Evolutionary conservation across 2,329 filamentous ascomycete species (phyloP).

Genomic region (Ceratocystis diversiconidia): DNA sequence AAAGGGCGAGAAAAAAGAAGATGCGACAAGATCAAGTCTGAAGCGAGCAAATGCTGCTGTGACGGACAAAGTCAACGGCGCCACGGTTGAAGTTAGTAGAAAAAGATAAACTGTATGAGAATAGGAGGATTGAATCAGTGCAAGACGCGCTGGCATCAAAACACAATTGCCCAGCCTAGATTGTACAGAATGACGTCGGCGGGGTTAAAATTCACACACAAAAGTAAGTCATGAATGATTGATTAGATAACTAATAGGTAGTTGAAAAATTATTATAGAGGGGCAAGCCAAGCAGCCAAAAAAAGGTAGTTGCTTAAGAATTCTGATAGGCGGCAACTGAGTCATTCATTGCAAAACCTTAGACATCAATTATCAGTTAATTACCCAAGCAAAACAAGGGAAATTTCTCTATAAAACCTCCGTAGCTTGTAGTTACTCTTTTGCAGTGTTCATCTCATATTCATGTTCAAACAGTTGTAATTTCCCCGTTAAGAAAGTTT

Average conservation of each 20-base stretch:
- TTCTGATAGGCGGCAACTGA: not conserved
- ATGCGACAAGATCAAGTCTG: conserved; percentile 2
- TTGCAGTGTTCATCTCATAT: not conserved
- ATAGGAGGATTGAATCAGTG: not conserved
- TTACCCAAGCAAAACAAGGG: not conserved
- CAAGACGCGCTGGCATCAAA: not conserved
- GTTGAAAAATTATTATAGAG: conserved; percentile 12
- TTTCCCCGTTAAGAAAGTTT: not conserved
- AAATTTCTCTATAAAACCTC: not conserved
- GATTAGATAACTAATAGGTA: conserved; percentile 1
- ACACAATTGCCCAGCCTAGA: not conserved
- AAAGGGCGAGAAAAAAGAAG: not conserved
- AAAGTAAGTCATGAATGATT: not conserved
- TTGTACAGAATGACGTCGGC: conserved; percentile 2
- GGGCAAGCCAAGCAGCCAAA: conserved; percentile 6
- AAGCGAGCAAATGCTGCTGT: not conserved
- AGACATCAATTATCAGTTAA: not conserved
- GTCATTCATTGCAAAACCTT: not conserved
- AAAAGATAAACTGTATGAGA: not conserved
- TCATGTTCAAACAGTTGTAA: not conserved
- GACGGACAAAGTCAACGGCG: not conserved
- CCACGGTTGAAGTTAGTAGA: not conserved
- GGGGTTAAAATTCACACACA: not conserved
- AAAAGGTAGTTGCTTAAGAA: not conserved
- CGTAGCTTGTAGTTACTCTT: not conserved